Evolutionary conservation across 2,329 filamentous ascomycete species (phyloP), one percentile per base, ranked within the genome.

Genomic region (Sclerotinia minor): DNA sequence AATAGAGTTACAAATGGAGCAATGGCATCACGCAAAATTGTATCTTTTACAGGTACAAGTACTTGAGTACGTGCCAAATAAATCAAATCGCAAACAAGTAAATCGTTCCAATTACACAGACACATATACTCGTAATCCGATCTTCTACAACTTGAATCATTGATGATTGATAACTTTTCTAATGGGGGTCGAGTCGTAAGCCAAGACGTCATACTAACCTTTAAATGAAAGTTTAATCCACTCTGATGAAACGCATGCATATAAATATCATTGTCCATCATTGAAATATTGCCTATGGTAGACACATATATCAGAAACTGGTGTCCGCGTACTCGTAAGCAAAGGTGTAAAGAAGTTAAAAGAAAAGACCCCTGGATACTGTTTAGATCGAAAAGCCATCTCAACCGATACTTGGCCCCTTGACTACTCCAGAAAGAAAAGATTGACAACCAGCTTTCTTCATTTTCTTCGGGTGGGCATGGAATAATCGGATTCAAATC

Each of bases 171-270:
- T 38, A 2, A 4, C 5, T 41, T 41, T n/a, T 59, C 17, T n/a
- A 8, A 45, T 17, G 41, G 8, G 19, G 26, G 35, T 26, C 44
- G 44, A 35, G 58, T 60, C 58, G 58, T 60, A 35, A 60, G 58
- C 58, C 26, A 49, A 60, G 26, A 26, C 58, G 44, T 49, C 26
- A 47, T 60, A 45, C 57, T 32, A 60, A 60, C 58, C 58, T 47
- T 24, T 2, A 24, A n/a, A 47, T 17, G 21, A 60, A 26, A 26
- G 44, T 8, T 19, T 5, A 35, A 47, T 32, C 24, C 57, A 13
- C 57, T n/a, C 29, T 3, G 26, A 49, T 45, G 57, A 47, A 60
- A 60, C 41, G 29, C 1, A n/a, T 32, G 11, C 13, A 41, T 17
- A 15, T 41, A 41, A 17, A 41, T 41, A 17, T 41, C 38, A 41